These are phyloP conservation scores for Suhomyces kilbournensis DNA, from an alignment of 805 yeast species.

Conservation along the genomic window DNA sequence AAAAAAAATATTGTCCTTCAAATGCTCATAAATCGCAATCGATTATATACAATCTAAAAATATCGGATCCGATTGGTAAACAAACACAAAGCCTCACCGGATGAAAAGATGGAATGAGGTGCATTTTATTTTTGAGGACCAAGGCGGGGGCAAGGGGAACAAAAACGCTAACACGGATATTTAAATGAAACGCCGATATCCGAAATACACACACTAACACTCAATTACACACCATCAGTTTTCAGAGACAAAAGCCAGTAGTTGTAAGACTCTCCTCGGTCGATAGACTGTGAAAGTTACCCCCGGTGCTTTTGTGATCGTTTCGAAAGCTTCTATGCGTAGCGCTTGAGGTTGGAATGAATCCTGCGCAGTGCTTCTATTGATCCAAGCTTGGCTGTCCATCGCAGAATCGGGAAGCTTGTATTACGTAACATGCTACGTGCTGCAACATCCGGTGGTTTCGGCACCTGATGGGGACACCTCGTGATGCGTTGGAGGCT, in stretches of 20 bases:
- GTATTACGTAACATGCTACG: neutral
- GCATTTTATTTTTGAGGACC: neutral
- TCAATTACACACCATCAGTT: neutral
- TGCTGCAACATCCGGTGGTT: neutral
- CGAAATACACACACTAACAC: neutral
- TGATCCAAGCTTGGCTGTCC: neutral
- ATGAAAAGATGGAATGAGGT: neutral
- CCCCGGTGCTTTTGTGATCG: neutral
- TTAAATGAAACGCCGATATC: neutral
- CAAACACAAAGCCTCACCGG: conserved; percentile 4
- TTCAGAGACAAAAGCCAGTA: neutral
- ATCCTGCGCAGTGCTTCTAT: neutral
- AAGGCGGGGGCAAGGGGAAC: neutral
- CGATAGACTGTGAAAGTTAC: neutral
- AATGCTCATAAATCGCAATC: neutral
- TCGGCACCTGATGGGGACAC: neutral
- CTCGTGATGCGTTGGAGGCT: neutral
- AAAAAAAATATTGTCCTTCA: neutral
- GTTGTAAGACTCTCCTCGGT: neutral
- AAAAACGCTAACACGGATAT: neutral
- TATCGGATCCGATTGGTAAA: conserved; percentile 1
- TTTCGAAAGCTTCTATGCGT: conserved; percentile 1
- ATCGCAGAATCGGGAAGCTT: neutral
- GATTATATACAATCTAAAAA: conserved; percentile 5
- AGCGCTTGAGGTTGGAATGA: conserved; percentile 1